phyloP scores from a whole-genome alignment of 768 basidiomycete genomes.

The Trametopsis cervina region DNA sequence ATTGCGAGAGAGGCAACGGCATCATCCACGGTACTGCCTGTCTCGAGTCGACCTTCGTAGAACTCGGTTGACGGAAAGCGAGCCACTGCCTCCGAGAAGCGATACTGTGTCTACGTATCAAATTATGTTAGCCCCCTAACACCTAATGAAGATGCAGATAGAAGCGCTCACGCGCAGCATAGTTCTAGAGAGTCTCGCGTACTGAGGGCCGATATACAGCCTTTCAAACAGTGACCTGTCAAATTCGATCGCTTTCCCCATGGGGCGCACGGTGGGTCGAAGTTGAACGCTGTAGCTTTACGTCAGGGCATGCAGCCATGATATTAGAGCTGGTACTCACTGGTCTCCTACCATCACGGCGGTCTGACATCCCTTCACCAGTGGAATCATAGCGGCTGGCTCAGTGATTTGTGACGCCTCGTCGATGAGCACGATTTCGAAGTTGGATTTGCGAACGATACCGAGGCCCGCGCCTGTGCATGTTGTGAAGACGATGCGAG shows the following conservation, averaged over 20 bases:
- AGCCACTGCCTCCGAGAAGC: slow-evolving; percentile 52
- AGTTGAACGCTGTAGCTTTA: slow-evolving; percentile 51
- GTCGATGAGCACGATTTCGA: slow-evolving; percentile 59
- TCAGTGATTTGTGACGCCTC: slow-evolving; percentile 70
- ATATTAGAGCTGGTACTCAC: slow-evolving; percentile 35
- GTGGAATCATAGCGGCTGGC: slow-evolving; percentile 55
- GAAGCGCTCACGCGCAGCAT: slow-evolving; percentile 48
- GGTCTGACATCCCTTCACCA: slow-evolving; percentile 53
- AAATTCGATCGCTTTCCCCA: slow-evolving; percentile 48
- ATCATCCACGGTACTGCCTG: slow-evolving; percentile 30
- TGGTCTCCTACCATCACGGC: slow-evolving; percentile 66
- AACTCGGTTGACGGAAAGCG: slow-evolving; percentile 58
- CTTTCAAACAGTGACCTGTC: slow-evolving; percentile 60
- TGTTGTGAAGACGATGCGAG: slow-evolving; percentile 56
- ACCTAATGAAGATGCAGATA: no score
- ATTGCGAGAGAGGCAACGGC: slow-evolving; percentile 26
- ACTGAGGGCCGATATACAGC: slow-evolving; percentile 37
- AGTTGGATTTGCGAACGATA: slow-evolving; percentile 44
- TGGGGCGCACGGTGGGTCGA: slow-evolving; percentile 53
- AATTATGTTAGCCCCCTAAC: no score
- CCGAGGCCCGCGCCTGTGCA: slow-evolving; percentile 61
- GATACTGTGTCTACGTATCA: slow-evolving; percentile 46
- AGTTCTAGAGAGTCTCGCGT: slow-evolving; percentile 38
- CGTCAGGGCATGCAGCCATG: no score
- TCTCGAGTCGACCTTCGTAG: slow-evolving; percentile 47